Percentiles rank a stretch among this genome's conserved stretches.
These are phyloP conservation scores for Zymoseptoria pseudotritici DNA, from an alignment of 2,329 filamentous ascomycete genomes.

Conservation along the genomic window DNA sequence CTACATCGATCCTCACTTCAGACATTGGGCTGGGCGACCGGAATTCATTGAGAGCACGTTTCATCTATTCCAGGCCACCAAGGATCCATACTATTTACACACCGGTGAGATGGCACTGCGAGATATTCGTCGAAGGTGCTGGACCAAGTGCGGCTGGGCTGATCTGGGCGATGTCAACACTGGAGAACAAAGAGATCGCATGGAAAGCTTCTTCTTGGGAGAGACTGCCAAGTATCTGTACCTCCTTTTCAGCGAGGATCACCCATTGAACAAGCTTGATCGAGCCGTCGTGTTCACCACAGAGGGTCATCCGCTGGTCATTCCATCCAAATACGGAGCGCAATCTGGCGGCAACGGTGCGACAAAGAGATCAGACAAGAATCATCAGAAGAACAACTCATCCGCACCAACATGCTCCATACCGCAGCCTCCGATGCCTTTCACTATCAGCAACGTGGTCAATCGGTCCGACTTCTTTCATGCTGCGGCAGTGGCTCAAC, in stretches of 20 bases:
- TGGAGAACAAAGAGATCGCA: constrained; percentile 86
- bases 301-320: constrained; percentile 85
- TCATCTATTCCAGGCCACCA: constrained; percentile 86
- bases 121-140: constrained; percentile 82
- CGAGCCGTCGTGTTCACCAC: constrained; percentile 89
- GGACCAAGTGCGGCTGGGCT: constrained; percentile 88
- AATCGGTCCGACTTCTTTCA: constrained; percentile 79
- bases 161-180: constrained; percentile 55
- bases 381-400: constrained; percentile 11
- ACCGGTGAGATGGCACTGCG: constrained; percentile 90
- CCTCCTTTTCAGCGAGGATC: constrained; percentile 75
- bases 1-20: constrained; percentile 74
- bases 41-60: constrained; percentile 98
- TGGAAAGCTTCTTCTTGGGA: constrained; percentile 98
- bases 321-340: constrained; percentile 35
- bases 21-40: constrained; percentile 91
- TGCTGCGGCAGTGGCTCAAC: constrained; percentile 72
- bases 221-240: constrained; percentile 97
- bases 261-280: constrained; percentile 82
- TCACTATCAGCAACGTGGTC: constrained; percentile 72
- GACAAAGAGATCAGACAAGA: not conserved
- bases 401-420: constrained; percentile 56
- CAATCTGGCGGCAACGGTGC: not conserved
- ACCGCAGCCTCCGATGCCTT: constrained; percentile 50
- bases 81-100: constrained; percentile 92